Evolutionary conservation across 805 yeast genomes (phyloP).

Genomic region (Brettanomyces bruxellensis): DNA sequence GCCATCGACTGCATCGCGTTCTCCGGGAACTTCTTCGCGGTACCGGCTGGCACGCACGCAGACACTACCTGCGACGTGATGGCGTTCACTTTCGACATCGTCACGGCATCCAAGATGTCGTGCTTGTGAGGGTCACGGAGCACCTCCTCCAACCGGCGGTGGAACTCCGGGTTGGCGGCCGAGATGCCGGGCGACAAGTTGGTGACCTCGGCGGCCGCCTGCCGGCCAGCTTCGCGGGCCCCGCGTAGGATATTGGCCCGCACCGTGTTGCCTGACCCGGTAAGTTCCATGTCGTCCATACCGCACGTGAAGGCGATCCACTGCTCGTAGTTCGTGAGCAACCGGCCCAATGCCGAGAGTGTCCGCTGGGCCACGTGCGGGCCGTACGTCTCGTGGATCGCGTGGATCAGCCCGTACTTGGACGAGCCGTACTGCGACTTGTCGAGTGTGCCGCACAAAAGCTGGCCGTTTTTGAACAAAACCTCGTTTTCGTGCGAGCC

Average conservation of each 20-base stretch:
- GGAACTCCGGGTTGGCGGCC: constrained; percentile 59
- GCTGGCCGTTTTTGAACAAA: constrained; percentile 75
- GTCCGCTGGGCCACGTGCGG: constrained; percentile 83
- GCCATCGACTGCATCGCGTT: constrained; percentile 99
- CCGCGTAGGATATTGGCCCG: constrained; percentile 73
- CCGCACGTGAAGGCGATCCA: constrained; percentile 96
- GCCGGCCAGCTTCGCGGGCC: constrained; percentile 75
- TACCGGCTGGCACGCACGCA: constrained; percentile 91
- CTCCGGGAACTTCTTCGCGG: constrained; percentile 90
- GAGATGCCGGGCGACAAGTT: constrained; percentile 51
- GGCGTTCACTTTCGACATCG: constrained; percentile 85
- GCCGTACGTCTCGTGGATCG: constrained; percentile 93
- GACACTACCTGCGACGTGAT: constrained; percentile 93
- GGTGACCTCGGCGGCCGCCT: constrained; percentile 92
- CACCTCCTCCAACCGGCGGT: constrained; percentile 87
- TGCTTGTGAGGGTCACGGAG: constrained; percentile 86
- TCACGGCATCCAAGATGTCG: constrained; percentile 90
- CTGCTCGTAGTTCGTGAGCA: constrained; percentile 90
- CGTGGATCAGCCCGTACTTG: constrained; percentile 92
- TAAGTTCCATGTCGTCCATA: constrained; percentile 95
- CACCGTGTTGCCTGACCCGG: constrained; percentile 85
- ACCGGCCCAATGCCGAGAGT: constrained; percentile 84
- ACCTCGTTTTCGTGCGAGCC: constrained; percentile 82
- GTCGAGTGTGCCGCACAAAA: constrained; percentile 87
- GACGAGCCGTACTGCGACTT: constrained; percentile 98